These are phyloP conservation scores for Pestalotiopsis sp. DNA, from an alignment of 2,329 filamentous ascomycete species.

Conservation along the genomic window DNA sequence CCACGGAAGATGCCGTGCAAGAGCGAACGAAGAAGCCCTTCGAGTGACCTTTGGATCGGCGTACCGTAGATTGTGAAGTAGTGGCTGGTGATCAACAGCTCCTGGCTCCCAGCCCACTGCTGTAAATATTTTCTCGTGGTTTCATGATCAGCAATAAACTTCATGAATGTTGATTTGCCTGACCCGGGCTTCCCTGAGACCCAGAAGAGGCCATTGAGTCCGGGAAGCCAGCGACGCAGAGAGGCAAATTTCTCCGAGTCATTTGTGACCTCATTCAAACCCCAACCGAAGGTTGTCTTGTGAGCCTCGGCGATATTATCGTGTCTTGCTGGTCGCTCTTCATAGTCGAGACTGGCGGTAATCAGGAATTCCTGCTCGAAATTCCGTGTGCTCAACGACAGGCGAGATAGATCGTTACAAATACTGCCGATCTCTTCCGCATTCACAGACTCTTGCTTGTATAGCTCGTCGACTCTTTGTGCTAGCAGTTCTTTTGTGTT, in stretches of 20 bases:
- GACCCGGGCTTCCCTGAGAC: slow-evolving; percentile 24
- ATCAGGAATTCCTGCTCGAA: too few species aligned
- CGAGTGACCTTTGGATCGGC: slow-evolving; percentile 31
- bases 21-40: not conserved
- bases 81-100: slow-evolving; percentile 28
- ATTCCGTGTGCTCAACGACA: too few species aligned
- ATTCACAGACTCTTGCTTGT: too few species aligned
- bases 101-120: slow-evolving; percentile 28
- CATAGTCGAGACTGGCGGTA: not conserved
- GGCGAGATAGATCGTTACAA: too few species aligned
- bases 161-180: slow-evolving; percentile 27
- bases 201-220: slow-evolving; percentile 17
- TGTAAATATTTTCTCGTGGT: not conserved
- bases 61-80: slow-evolving; percentile 39
- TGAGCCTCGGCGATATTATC: not conserved
- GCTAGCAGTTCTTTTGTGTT: too few species aligned
- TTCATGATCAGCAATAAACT: slow-evolving; percentile 18
- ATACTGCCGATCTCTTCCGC: too few species aligned
- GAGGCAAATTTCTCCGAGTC: not conserved
- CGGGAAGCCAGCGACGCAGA: not conserved
- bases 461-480: too few species aligned
- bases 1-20: not conserved
- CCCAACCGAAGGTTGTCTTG: not conserved
- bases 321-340: not conserved
- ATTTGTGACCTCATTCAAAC: too few species aligned